phyloP scores from a whole-genome alignment of 306 rosid species.

The Lathyrus oleraceus region DNA sequence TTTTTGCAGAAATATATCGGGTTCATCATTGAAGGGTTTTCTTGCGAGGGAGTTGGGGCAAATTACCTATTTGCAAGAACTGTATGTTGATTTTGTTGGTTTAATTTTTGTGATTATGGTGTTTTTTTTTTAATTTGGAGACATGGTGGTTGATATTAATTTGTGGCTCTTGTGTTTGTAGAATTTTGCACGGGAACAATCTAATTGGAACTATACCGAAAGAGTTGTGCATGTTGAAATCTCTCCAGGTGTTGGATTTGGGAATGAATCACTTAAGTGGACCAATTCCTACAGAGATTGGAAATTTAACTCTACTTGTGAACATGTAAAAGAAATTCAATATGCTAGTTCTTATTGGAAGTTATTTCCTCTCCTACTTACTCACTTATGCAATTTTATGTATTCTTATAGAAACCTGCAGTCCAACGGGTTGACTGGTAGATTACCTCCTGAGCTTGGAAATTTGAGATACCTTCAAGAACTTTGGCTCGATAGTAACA shows the following conservation, averaged over 20 bases:
- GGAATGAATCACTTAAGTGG: conserved; percentile 82
- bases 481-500: conserved; percentile 84
- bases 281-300: conserved; percentile 84
- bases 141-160: conserved; percentile 34
- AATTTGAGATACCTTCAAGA: conserved; percentile 74
- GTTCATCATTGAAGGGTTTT: conserved; percentile 72
- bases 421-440: conserved; percentile 80
- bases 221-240: conserved; percentile 67
- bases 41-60: conserved; percentile 78
- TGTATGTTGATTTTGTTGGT: conserved; percentile 54
- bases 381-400: conserved; percentile 30
- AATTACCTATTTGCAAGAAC: conserved; percentile 71
- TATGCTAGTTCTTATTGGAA: conserved; percentile 17
- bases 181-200: conserved; percentile 75
- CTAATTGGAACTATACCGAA: conserved; percentile 78
- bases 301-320: conserved; percentile 56
- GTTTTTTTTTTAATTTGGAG: conserved; percentile 6
- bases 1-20: conserved; percentile 52
- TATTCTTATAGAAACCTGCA: conserved; percentile 68
- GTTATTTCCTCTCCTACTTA: not conserved
- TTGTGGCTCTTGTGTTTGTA: conserved; percentile 41
- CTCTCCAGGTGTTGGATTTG: conserved; percentile 78
- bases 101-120: conserved; percentile 18
- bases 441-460: conserved; percentile 69
- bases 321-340: conserved; percentile 61